Conservation (phyloP, 129 eudicot species). For the Flaveria sonorensis region DNA sequence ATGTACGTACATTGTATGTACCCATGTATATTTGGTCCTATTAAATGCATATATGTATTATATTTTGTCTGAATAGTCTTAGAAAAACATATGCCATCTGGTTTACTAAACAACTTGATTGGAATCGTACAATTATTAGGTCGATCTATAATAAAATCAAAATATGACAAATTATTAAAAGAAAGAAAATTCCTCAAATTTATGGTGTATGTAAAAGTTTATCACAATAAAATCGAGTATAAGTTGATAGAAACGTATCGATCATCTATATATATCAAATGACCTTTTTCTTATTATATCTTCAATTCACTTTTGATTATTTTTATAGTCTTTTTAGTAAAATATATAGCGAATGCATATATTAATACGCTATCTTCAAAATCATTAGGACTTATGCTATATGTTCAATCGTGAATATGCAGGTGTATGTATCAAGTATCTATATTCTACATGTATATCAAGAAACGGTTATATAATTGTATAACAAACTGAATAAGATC, state of each 20-base stretch:
- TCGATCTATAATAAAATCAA: not conserved
- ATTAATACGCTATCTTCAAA: no score
- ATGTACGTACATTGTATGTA: not conserved
- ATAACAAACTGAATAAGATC: not conserved
- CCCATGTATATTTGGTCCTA: not conserved
- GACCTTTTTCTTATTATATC: no score
- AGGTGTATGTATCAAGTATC: no score
- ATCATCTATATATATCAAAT: no score
- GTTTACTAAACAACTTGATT: not conserved
- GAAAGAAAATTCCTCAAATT: not conserved
- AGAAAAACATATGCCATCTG: not conserved
- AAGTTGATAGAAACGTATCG: not conserved
- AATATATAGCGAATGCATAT: no score
- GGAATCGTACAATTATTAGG: not conserved
- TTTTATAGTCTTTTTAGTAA: no score
- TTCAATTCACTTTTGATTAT: no score
- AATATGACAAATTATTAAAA: not conserved
- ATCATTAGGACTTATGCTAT: no score
- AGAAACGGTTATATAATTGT: no score
- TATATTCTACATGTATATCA: no score
- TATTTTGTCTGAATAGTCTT: not conserved
- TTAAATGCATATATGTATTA: constrained; percentile 34
- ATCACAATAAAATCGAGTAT: not conserved
- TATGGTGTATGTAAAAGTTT: not conserved
- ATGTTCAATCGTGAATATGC: no score